These are phyloP conservation scores for Westerdykella ornata DNA, from an alignment of 2,329 filamentous ascomycete species.

Conservation along the genomic window DNA sequence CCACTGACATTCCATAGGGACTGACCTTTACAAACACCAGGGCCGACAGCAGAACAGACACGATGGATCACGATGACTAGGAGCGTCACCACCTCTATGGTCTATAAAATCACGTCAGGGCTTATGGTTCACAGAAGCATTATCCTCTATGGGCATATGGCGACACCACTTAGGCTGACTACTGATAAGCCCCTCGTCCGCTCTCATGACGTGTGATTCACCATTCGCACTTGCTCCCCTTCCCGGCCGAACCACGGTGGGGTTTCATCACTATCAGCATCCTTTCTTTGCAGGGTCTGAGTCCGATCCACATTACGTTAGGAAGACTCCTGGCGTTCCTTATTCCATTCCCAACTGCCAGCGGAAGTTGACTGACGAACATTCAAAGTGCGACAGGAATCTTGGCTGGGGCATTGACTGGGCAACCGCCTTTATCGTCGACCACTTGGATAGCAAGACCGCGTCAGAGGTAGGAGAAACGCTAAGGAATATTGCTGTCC, in stretches of 20 bases:
- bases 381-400: slow-evolving; percentile 15
- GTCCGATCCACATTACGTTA: slow-evolving; percentile 8
- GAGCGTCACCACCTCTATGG: not conserved
- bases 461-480: slow-evolving; percentile 13
- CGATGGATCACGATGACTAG: slow-evolving; percentile 1
- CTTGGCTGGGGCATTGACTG: slow-evolving; percentile 40
- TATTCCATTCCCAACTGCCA: slow-evolving; percentile 2
- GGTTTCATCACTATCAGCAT: slow-evolving; percentile 4
- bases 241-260: slow-evolving; percentile 8
- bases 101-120: slow-evolving; percentile 10
- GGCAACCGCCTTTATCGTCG: slow-evolving; percentile 37
- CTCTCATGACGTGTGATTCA: slow-evolving; percentile 14
- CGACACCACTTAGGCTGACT: slow-evolving; percentile 6
- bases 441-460: slow-evolving; percentile 21
- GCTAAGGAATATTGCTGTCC: slow-evolving; percentile 14
- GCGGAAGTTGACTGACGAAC: slow-evolving; percentile 15
- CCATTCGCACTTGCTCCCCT: slow-evolving; percentile 7
- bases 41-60: not conserved
- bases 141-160: slow-evolving; percentile 9
- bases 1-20: slow-evolving; percentile 1
- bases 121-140: not conserved
- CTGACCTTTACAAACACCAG: slow-evolving; percentile 2
- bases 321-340: slow-evolving; percentile 1
- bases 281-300: slow-evolving; percentile 16
- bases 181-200: not conserved